These are phyloP conservation scores for Barnettozyma siamensis DNA, from an alignment of 805 yeast genomes.

Conservation along the genomic window DNA sequence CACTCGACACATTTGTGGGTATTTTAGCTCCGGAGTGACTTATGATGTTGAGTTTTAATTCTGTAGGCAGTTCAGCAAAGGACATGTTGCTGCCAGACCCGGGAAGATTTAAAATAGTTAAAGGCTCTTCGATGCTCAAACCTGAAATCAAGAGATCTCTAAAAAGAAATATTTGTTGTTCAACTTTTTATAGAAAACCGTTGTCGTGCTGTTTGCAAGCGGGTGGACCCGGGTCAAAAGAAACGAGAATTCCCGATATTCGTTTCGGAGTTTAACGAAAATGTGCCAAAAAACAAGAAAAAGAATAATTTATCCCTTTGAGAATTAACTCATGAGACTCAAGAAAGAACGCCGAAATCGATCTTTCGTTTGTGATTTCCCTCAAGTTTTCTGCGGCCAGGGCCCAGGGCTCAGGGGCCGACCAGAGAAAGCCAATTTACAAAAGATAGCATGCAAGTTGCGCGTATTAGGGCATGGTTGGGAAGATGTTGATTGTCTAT, in stretches of 20 bases:
- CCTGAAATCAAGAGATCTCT: neutral
- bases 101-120: no score
- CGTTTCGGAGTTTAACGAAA: neutral
- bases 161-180: neutral
- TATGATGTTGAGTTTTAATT: constrained; percentile 12
- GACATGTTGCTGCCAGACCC: constrained; percentile 3
- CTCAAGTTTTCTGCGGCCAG: neutral
- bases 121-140: no score
- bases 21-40: constrained; percentile 7
- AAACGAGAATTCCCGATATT: constrained; percentile 1
- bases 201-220: neutral
- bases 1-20: constrained; percentile 1
- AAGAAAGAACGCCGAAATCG: neutral
- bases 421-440: no score
- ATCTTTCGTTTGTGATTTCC: neutral
- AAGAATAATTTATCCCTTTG: no score
- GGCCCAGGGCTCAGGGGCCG: no score
- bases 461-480: no score
- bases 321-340: no score
- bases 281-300: neutral
- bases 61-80: constrained; percentile 11
- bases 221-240: constrained; percentile 1
- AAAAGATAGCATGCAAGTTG: no score
- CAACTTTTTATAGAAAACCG: neutral
- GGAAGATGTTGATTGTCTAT: no score